Evolutionary conservation across 1,284 basidiomycete species (phyloP).

Genomic region (Leccinum subrobustum): DNA sequence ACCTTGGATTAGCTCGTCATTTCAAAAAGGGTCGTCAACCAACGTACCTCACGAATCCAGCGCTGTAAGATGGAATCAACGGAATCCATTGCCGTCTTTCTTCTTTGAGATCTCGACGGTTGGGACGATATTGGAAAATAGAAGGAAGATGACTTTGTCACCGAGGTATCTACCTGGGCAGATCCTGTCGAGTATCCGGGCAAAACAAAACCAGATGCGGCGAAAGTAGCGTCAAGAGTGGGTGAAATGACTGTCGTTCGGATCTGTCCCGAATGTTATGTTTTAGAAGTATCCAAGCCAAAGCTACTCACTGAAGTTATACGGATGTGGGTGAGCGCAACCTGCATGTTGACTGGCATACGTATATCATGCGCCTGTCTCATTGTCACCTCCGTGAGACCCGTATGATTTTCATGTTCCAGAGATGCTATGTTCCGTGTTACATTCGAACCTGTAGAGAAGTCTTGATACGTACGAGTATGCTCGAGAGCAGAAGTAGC

Average conservation of each 20-base stretch:
- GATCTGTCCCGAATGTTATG: constrained; percentile 41
- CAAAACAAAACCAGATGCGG: too few relatives aligned
- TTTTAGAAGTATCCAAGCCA: not conserved
- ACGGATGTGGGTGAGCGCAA: constrained; percentile 64
- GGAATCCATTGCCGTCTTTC: too few relatives aligned
- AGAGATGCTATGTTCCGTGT: constrained; percentile 44
- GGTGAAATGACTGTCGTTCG: constrained; percentile 65
- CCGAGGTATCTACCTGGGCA: too few relatives aligned
- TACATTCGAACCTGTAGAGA: constrained; percentile 4
- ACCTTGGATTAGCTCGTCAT: too few relatives aligned
- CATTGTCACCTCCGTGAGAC: constrained; percentile 62
- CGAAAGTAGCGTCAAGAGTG: constrained; percentile 32
- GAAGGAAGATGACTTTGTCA: too few relatives aligned
- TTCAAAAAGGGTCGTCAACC: too few relatives aligned
- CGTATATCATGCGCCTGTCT: constrained; percentile 58
- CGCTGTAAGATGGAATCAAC: too few relatives aligned
- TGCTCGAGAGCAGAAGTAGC: constrained; percentile 61
- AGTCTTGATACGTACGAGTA: constrained; percentile 44
- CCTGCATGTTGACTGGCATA: constrained; percentile 59
- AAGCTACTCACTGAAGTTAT: constrained; percentile 53
- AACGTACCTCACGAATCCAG: too few relatives aligned
- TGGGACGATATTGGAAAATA: too few relatives aligned
- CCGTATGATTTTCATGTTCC: constrained; percentile 54
- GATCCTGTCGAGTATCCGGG: too few relatives aligned
- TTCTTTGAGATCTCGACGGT: too few relatives aligned